These are phyloP conservation scores for Penicillium paradoxum DNA, from an alignment of 495 filamentous ascomycete species.

Conservation along the genomic window DNA sequence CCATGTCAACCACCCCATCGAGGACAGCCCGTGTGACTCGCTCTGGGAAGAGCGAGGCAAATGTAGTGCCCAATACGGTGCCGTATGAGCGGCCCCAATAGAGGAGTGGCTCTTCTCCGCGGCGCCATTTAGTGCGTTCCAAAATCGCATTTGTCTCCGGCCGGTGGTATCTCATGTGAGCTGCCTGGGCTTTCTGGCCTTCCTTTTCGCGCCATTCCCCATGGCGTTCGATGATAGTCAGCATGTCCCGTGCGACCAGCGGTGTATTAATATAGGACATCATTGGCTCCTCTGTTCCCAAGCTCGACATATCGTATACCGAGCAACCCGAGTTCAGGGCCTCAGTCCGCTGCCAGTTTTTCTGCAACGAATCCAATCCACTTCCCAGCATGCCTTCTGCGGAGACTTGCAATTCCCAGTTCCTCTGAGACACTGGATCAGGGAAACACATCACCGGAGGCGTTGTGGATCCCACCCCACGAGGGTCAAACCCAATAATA, in stretches of 20 bases:
- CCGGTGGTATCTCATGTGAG: constrained; percentile 27
- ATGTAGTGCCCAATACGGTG: constrained; percentile 56
- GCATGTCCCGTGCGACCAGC: constrained; percentile 46
- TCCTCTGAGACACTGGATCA: constrained; percentile 29
- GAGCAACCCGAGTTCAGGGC: constrained; percentile 40
- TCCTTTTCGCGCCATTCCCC: constrained; percentile 40
- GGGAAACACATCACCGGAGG: constrained; percentile 49
- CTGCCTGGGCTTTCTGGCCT: constrained; percentile 23
- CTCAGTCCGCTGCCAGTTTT: constrained; percentile 46
- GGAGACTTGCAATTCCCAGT: constrained; percentile 37
- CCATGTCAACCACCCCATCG: constrained; percentile 52
- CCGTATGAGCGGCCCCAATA: constrained; percentile 70
- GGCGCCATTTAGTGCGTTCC: constrained; percentile 27
- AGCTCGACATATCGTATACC: constrained; percentile 20
- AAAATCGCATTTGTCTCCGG: constrained; percentile 22
- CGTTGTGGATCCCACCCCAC: constrained; percentile 48
- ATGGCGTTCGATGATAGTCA: constrained; percentile 49
- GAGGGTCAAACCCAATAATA: constrained; percentile 53
- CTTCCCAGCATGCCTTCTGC: constrained; percentile 43
- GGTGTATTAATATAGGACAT: constrained; percentile 45
- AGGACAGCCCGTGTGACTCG: constrained; percentile 46
- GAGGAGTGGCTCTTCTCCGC: constrained; percentile 45
- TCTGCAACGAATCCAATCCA: constrained; percentile 28
- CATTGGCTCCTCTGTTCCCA: constrained; percentile 30
- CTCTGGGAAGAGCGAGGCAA: constrained; percentile 50